Evolutionary conservation across 352 stramenopile species (phyloP).

Genomic region (Globisporangium spiculum): DNA sequence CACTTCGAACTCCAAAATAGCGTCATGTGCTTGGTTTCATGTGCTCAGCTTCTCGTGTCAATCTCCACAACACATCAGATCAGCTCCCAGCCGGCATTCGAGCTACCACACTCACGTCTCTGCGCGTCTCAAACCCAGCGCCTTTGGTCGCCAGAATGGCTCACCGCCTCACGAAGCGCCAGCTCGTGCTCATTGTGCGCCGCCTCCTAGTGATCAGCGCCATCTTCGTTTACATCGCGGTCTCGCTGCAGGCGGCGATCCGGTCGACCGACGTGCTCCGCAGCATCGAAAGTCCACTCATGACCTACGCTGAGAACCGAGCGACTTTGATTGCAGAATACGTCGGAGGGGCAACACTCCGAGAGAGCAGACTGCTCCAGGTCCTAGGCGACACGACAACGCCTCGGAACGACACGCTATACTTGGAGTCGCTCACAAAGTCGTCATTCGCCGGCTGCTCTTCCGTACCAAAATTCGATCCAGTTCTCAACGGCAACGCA

Average conservation of each 20-base stretch:
- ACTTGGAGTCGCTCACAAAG: conserved; percentile 19
- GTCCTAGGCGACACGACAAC: conserved; percentile 27
- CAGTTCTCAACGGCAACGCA: conserved; percentile 29
- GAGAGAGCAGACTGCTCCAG: conserved; percentile 34
- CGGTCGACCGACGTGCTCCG: not conserved
- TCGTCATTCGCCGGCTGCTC: conserved; percentile 24
- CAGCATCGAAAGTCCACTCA: not conserved
- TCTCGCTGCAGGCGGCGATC: conserved; percentile 6
- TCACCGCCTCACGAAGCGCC: not conserved
- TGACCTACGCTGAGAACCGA: not conserved
- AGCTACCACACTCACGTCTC: no score
- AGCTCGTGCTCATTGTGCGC: conserved; percentile 2
- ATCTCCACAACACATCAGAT: no score
- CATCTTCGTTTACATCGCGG: conserved; percentile 8
- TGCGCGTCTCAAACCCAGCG: no score
- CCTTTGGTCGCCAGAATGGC: not conserved
- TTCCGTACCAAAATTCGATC: conserved; percentile 13
- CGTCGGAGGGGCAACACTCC: conserved; percentile 20
- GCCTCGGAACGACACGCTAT: conserved; percentile 28
- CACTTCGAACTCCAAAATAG: not conserved
- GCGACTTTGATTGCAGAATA: conserved; percentile 28
- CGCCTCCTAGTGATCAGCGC: not conserved
- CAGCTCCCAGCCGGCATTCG: no score
- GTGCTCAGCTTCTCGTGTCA: not conserved
- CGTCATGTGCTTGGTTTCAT: no score